phyloP scores from a whole-genome alignment of 2,329 filamentous ascomycete species.

The Botrytis aclada region DNA sequence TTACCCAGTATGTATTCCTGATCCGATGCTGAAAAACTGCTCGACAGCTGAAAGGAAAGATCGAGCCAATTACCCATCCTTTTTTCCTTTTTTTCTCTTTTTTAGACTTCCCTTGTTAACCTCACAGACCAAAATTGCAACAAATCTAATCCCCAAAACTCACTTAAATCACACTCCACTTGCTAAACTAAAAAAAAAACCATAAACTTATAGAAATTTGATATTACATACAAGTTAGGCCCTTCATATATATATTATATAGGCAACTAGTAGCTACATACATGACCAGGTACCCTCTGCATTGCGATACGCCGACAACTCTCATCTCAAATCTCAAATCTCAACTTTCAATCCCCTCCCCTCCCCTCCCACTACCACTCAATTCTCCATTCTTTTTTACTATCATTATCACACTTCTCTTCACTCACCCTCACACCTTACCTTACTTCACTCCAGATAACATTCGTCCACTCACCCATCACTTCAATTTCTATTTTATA shows the following conservation, averaged over 20 bases:
- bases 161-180: neutral
- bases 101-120: neutral
- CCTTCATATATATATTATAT: neutral
- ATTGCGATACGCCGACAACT: conserved; percentile 2
- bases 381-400: neutral
- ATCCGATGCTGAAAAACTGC: neutral
- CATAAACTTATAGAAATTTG: neutral
- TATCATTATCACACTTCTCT: neutral
- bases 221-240: neutral
- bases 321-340: neutral
- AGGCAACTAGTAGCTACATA: neutral
- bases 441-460: neutral
- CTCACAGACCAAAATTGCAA: neutral
- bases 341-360: neutral
- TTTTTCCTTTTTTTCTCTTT: neutral
- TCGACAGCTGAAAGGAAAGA: neutral
- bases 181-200: neutral
- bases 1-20: too few species aligned
- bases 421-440: neutral
- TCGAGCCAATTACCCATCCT: neutral
- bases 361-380: neutral
- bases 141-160: neutral
- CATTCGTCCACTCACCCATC: neutral
- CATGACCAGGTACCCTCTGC: neutral
- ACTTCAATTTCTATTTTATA: neutral